Base-by-base conservation (phyloP, 2,329 filamentous ascomycete genomes). In the Fusarium pseudocircinatum region DNA sequence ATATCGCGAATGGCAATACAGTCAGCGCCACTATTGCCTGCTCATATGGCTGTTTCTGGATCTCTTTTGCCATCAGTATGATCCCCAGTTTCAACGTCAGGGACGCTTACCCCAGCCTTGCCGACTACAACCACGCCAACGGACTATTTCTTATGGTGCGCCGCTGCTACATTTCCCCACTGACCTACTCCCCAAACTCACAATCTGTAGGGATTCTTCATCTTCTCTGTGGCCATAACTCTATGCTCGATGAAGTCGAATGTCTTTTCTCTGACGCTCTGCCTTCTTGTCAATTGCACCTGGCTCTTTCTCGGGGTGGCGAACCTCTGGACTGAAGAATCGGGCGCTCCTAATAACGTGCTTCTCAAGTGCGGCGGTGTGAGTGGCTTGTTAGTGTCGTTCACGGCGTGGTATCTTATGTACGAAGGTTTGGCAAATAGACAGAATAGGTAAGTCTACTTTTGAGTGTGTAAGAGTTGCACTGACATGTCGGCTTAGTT, bases 11-110 rank as follows among this genome's bases (percentile, higher is more conserved):
- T 46, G 64, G 64, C 0, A 67, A 67, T 11, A 67, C 64, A 20
- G 61, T 66, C 7, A 67, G 64, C 2, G 64, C 64, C 1, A 67
- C 64, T 6, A 60, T 67, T 26, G 52, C 64, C 12, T 59, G 50
- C 34, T 66, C 64, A 0, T 67, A 67, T 46, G 64, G 64, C 28
- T 67, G 64, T n/a, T 67, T 67, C 34, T 67, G 64, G 64, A 60
- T 67, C 22, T 66, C 61, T 5, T 67, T 22, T n/a, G 64, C 64
- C 14, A 66, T 67, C 7, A 66, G 50, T 13, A 40, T 67, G 32
- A 66, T 67, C 4, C 64, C 61, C 16, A 36, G 39, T 4, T 67
- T 67, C n/a, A 24, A 67, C 12, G 44, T 67, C 3, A 66, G 52
- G 44, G 61, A 60, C 13, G 50, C 64, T 6, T 67, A 67, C 16